Percentiles rank a stretch among this genome's conserved stretches.
These are phyloP conservation scores for Pseudogymnoascus pannorum DNA, from an alignment of 2,329 filamentous ascomycete species.

Conservation along the genomic window DNA sequence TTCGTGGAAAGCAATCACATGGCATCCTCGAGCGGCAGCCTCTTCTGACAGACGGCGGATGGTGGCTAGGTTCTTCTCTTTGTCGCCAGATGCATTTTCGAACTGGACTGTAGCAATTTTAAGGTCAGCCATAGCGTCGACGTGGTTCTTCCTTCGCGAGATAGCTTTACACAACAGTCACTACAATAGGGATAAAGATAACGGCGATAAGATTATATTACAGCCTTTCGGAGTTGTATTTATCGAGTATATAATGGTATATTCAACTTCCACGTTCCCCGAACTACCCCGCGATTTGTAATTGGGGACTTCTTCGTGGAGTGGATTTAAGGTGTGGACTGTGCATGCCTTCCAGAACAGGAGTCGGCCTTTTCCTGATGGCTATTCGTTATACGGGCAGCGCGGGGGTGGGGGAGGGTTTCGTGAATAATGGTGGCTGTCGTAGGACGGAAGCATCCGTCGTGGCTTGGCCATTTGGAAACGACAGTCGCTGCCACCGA, in stretches of 20 bases:
- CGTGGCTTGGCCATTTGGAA: not conserved
- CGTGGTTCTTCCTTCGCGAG: slow-evolving; percentile 13
- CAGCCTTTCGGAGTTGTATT: not conserved
- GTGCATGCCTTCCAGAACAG: not conserved
- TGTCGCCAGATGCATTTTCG: not conserved
- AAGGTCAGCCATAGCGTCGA: not conserved
- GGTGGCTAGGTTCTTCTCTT: not conserved
- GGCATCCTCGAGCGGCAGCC: not conserved
- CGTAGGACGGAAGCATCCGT: not conserved
- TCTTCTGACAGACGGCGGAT: not conserved
- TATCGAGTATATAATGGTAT: not conserved
- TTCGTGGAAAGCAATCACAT: not conserved
- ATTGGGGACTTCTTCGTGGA: not conserved
- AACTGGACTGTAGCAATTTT: slow-evolving; percentile 4
- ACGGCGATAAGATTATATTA: not conserved
- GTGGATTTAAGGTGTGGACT: slow-evolving; percentile 4
- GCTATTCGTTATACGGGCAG: not conserved
- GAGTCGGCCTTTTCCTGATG: not conserved
- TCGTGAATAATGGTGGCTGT: not conserved
- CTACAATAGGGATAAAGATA: not conserved
- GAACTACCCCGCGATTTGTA: not conserved
- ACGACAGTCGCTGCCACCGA: not conserved
- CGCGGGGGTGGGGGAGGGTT: not conserved
- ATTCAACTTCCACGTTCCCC: not conserved
- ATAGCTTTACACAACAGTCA: slow-evolving; percentile 14